These are phyloP conservation scores for Hypoxylon sp. DNA, from an alignment of 2,329 filamentous ascomycete genomes.

Conservation along the genomic window DNA sequence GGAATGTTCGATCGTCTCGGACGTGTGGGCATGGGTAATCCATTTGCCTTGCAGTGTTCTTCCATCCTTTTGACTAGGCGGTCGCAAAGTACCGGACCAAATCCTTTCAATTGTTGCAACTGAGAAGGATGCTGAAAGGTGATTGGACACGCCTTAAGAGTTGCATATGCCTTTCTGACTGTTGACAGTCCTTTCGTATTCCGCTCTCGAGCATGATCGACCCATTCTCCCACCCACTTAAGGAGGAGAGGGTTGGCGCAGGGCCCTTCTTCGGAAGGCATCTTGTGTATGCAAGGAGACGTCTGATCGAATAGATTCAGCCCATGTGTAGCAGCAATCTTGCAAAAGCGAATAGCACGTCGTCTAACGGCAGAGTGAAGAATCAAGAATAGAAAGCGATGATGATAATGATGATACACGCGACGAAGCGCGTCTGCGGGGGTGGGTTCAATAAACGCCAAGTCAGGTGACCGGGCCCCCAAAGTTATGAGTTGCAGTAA, in stretches of 20 bases:
- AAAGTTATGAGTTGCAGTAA: conserved; percentile 3
- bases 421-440: conserved; percentile 24
- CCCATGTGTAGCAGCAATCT: too few relatives aligned
- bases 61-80: conserved; percentile 70
- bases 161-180: conserved; percentile 79
- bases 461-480: conserved; percentile 33
- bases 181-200: conserved; percentile 76
- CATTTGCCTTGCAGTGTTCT: conserved; percentile 71
- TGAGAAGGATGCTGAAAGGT: conserved; percentile 76
- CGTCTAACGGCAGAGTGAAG: too few relatives aligned
- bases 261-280: conserved; percentile 46
- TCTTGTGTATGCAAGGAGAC: conserved; percentile 11
- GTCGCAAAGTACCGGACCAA: conserved; percentile 76
- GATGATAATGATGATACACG: too few relatives aligned
- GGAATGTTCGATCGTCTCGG: conserved; percentile 54
- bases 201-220: conserved; percentile 72
- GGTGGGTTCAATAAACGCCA: conserved; percentile 26
- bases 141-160: conserved; percentile 78
- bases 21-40: conserved; percentile 71
- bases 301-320: too few relatives aligned
- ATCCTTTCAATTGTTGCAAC: conserved; percentile 75
- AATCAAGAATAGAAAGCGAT: too few relatives aligned
- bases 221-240: conserved; percentile 79
- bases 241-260: conserved; percentile 77
- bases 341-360: too few relatives aligned